phyloP scores from a whole-genome alignment of 345 rosid genomes.

The Trapa bicornis region DNA sequence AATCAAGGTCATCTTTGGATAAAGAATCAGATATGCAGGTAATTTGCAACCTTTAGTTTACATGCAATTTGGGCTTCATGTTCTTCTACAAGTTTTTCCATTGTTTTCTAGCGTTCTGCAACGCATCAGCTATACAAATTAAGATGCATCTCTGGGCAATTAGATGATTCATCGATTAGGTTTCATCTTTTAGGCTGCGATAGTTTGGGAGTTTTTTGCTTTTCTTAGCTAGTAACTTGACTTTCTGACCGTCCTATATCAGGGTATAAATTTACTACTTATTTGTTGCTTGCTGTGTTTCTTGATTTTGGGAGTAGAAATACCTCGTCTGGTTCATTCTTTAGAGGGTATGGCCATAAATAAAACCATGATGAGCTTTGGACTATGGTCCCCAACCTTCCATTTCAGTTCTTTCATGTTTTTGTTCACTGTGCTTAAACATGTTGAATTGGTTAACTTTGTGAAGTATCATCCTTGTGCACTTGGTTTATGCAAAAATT shows the following conservation, averaged over 20 bases:
- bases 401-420: background rate
- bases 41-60: constrained; percentile 4
- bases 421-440: background rate
- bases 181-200: background rate
- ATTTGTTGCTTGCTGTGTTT: background rate
- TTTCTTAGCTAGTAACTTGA: background rate
- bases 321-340: background rate
- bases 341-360: background rate
- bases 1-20: constrained; percentile 55
- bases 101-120: background rate
- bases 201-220: background rate
- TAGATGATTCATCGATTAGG: background rate
- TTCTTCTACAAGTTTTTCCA: background rate
- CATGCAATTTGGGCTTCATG: background rate
- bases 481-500: background rate
- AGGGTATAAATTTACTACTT: background rate
- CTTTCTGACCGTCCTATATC: background rate
- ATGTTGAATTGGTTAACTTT: background rate
- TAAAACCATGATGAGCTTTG: background rate
- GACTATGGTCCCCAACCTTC: background rate
- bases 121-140: background rate
- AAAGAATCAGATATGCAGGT: constrained; percentile 72
- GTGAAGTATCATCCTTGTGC: background rate
- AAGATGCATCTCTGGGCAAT: too few species aligned
- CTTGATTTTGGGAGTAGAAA: background rate